Evolutionary conservation across 1,284 basidiomycete species (phyloP), one percentile per base, ranked within the genome.

Genomic region (Albatrellus sp.): DNA sequence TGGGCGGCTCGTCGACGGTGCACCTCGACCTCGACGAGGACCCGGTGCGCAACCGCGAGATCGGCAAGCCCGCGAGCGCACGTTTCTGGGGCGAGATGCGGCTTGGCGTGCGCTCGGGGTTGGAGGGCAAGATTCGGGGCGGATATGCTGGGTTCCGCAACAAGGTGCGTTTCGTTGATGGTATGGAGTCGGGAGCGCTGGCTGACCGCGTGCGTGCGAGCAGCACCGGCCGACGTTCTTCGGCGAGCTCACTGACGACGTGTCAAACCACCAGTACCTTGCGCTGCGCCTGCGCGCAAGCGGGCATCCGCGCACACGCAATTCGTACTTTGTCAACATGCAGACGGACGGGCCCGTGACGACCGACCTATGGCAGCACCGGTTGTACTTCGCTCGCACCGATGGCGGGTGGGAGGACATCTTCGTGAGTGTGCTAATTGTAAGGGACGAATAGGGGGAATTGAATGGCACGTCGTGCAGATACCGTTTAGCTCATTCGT

Each of bases 101-200:
- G 33, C 65, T 85, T 9, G 69, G 66, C 31, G 79, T 89, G 1
- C 72, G 72, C 44, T 65, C 75, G 2, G 77, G 74, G 11, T 56
- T 80, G 38, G 72, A 77, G 52, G 72, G 73, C 0, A 70, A 72
- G 50, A 67, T 88, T 28, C 68, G 82, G 43, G 75, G 77, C 19
- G 87, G 87, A 1, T 91, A 90, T 59, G 86, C 89, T 30, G 90
- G 86, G 5, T 86, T 94, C 60, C 68, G 88, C 47, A 92, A 81
- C 58, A 84, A 80, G 66, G 80, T 77, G 49, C 52, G 72, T 34
- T 33, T 10, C 37, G 11, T n/a, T n/a, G 35, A 10, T 5, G 13
- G 35, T 16, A 10, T 37, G n/a, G 16, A n/a, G 6, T 8, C 29
- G 24, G 24, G 24, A 24, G 24, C 33, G 10, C 16, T 10, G 19